Conservation (phyloP, 805 yeast genomes). For the Yarrowia osloensis region DNA sequence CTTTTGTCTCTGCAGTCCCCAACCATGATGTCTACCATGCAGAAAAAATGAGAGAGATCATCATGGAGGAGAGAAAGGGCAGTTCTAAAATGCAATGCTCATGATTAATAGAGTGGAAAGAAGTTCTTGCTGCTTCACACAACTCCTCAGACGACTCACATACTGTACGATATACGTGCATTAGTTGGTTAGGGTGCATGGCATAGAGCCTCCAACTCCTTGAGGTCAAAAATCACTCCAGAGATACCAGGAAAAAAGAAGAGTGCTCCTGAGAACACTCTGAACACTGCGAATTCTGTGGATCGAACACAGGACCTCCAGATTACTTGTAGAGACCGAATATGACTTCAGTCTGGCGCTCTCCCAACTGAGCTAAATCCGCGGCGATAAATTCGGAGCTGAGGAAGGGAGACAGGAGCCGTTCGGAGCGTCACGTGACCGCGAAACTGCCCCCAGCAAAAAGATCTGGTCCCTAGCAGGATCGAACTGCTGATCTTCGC, state of each 20-base stretch:
- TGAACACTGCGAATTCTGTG: constrained; percentile 50
- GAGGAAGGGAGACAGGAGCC: not conserved
- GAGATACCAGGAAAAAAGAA: not conserved
- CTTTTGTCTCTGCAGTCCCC: no score
- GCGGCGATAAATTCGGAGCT: not conserved
- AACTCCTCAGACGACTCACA: no score
- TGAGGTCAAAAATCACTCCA: not conserved
- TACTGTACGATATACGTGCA: no score
- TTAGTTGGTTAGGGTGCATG: no score
- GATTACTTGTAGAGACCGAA: constrained; percentile 42
- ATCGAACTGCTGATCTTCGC: constrained; percentile 55
- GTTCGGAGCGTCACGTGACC: not conserved
- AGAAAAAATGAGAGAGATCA: no score
- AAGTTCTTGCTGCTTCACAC: no score
- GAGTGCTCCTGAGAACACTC: not conserved
- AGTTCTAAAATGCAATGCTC: no score
- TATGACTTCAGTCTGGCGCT: constrained; percentile 45
- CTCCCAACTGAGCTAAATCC: constrained; percentile 45
- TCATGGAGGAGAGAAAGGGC: no score
- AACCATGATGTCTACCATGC: no score
- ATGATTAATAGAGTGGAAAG: no score
- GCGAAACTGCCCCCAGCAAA: not conserved
- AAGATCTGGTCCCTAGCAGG: constrained; percentile 42
- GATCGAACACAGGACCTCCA: constrained; percentile 85
- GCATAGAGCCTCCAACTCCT: no score